phyloP scores from a whole-genome alignment of 441 rosid species.

The Eutrema salsugineum region DNA sequence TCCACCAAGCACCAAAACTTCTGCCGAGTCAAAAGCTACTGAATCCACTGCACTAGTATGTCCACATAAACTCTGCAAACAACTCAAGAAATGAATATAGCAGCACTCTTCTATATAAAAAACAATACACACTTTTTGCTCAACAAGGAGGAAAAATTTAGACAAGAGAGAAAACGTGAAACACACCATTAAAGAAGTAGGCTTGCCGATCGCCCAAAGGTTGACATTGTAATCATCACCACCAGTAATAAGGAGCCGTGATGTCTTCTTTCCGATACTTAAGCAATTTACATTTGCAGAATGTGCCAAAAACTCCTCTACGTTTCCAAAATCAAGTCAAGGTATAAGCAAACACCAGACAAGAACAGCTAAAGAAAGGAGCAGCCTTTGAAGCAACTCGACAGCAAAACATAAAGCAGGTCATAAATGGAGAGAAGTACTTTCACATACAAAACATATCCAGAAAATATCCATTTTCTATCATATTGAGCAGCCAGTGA shows the following conservation, averaged over 20 bases:
- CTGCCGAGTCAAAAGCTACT: conserved; percentile 63
- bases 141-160: too few relatives aligned
- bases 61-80: conserved; percentile 72
- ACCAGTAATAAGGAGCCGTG: conserved; percentile 72
- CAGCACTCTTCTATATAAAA: neutral
- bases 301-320: conserved; percentile 96
- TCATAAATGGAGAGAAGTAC: too few relatives aligned
- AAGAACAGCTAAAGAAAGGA: conserved; percentile 11
- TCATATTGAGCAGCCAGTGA: neutral
- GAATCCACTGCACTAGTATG: conserved; percentile 30
- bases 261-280: conserved; percentile 67
- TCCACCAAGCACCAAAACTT: conserved; percentile 83
- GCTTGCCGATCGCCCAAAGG: conserved; percentile 86
- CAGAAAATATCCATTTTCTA: too few relatives aligned
- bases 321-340: conserved; percentile 28
- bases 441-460: too few relatives aligned
- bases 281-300: conserved; percentile 75
- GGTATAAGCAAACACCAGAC: conserved; percentile 31
- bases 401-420: too few relatives aligned
- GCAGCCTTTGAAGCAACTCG: neutral
- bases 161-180: too few relatives aligned
- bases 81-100: neutral
- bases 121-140: too few relatives aligned
- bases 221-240: conserved; percentile 88
- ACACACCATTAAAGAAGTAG: conserved; percentile 72